A percentile compares a stretch with the other conserved stretches of the same genome.
Evolutionary conservation across 2,329 filamentous ascomycete species (phyloP).

Genomic region (Aspergillus sp.): DNA sequence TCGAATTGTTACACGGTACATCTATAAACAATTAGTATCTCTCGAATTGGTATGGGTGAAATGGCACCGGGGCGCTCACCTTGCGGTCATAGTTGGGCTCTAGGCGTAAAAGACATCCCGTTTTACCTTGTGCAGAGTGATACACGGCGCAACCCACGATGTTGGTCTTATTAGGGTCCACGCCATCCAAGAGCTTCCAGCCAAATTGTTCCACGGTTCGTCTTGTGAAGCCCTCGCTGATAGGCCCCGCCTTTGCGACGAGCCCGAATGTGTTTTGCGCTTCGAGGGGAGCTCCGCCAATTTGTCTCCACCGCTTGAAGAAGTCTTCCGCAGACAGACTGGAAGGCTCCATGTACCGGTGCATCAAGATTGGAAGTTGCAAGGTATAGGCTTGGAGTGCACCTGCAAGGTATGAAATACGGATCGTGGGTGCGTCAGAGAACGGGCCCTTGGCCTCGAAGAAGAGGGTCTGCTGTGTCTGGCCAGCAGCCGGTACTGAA

Average conservation of each 20-base stretch:
- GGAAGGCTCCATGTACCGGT: slow-evolving; percentile 97
- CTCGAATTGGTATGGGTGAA: background rate
- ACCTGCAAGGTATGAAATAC: slow-evolving; percentile 92
- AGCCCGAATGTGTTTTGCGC: slow-evolving; percentile 84
- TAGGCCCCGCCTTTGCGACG: slow-evolving; percentile 62
- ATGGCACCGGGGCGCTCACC: slow-evolving; percentile 60
- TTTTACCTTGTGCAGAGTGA: slow-evolving; percentile 79
- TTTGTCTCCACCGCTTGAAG: slow-evolving; percentile 99
- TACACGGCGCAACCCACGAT: slow-evolving; percentile 88
- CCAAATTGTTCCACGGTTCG: slow-evolving; percentile 80
- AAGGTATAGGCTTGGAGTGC: slow-evolving; percentile 90
- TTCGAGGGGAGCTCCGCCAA: slow-evolving; percentile 84
- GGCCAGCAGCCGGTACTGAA: slow-evolving; percentile 71
- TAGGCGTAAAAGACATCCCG: slow-evolving; percentile 87
- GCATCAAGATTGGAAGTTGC: slow-evolving; percentile 82
- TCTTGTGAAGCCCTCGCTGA: slow-evolving; percentile 72
- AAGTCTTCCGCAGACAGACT: slow-evolving; percentile 89
- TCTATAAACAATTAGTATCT: slow-evolving; percentile 57
- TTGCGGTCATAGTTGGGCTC: slow-evolving; percentile 92
- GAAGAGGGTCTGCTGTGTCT: slow-evolving; percentile 93
- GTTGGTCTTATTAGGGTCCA: slow-evolving; percentile 93
- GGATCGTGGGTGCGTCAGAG: slow-evolving; percentile 79
- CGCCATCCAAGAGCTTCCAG: slow-evolving; percentile 82
- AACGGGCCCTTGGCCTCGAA: slow-evolving; percentile 87
- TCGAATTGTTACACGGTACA: slow-evolving; percentile 91